A percentile compares a stretch with the other conserved stretches of the same genome.
phyloP scores from a whole-genome alignment of 176 grass and related monocot genomes.

The Metroxylon sagu region DNA sequence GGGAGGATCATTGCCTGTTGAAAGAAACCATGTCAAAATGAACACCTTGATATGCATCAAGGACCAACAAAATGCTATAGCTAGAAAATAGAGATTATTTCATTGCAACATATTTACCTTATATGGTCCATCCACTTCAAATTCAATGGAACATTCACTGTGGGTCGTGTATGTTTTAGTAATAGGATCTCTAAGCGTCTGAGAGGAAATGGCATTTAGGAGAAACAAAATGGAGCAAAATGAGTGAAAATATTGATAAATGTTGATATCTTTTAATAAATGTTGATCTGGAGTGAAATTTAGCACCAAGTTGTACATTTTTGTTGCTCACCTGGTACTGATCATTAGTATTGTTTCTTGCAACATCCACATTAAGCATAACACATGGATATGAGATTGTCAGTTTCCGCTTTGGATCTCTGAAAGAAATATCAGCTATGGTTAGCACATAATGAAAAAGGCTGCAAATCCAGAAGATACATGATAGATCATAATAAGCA shows the following conservation, averaged over 20 bases:
- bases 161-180: slow-evolving; percentile 77
- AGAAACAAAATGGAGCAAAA: background rate
- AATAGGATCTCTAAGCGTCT: slow-evolving; percentile 74
- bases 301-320: slow-evolving; percentile 3
- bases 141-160: slow-evolving; percentile 94
- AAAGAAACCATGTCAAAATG: background rate
- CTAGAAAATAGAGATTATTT: no score
- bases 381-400: slow-evolving; percentile 91
- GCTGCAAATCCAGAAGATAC: no score
- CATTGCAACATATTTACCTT: slow-evolving; percentile 48
- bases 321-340: slow-evolving; percentile 85
- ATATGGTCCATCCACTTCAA: slow-evolving; percentile 97
- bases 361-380: slow-evolving; percentile 95
- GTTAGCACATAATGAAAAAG: no score
- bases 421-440: slow-evolving; percentile 32
- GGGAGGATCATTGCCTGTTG: slow-evolving; percentile 90
- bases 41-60: no score
- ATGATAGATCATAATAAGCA: no score
- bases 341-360: slow-evolving; percentile 93
- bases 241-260: background rate
- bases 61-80: no score
- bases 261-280: no score
- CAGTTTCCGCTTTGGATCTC: slow-evolving; percentile 65
- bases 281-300: no score
- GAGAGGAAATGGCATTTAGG: slow-evolving; percentile 18